Evolutionary conservation across 2,329 filamentous ascomycete species (phyloP).

Genomic region (Trichoderma sp.): DNA sequence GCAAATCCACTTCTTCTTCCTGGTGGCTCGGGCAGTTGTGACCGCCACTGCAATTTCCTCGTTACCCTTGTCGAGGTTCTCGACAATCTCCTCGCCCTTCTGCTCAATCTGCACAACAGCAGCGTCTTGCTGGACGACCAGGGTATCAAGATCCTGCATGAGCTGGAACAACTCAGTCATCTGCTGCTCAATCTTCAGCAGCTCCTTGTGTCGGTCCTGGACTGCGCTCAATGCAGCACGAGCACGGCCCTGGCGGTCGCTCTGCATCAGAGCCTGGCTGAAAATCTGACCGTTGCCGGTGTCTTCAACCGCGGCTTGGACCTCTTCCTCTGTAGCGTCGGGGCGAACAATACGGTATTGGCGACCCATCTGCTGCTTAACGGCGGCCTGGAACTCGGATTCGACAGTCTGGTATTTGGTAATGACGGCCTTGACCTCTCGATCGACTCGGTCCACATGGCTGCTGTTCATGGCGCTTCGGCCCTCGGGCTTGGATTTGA

Average conservation of each 20-base stretch:
- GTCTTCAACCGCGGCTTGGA: conserved; percentile 75
- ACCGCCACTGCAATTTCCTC: conserved; percentile 81
- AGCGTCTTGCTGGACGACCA: conserved; percentile 84
- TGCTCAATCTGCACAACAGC: conserved; percentile 79
- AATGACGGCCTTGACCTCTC: conserved; percentile 78
- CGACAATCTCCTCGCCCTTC: conserved; percentile 81
- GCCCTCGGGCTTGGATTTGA: conserved; percentile 81
- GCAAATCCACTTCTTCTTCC: conserved; percentile 97
- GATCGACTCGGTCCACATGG: conserved; percentile 80
- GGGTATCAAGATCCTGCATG: conserved; percentile 84
- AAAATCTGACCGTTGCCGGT: conserved; percentile 77
- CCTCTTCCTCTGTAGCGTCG: conserved; percentile 75
- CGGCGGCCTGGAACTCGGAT: conserved; percentile 74
- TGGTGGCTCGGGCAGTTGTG: conserved; percentile 73
- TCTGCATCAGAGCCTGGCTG: conserved; percentile 80
- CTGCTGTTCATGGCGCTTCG: conserved; percentile 71
- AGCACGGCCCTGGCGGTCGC: conserved; percentile 78
- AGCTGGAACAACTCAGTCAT: conserved; percentile 85
- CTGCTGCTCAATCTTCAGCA: conserved; percentile 89
- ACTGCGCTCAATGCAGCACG: conserved; percentile 78
- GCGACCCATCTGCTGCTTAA: conserved; percentile 80
- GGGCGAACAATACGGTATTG: conserved; percentile 90
- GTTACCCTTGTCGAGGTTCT: conserved; percentile 84
- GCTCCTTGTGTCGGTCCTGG: conserved; percentile 77
- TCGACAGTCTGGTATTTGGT: conserved; percentile 80